Evolutionary conservation across 2,329 filamentous ascomycete species (phyloP).

Genomic region (Cryphonectria parasitica): DNA sequence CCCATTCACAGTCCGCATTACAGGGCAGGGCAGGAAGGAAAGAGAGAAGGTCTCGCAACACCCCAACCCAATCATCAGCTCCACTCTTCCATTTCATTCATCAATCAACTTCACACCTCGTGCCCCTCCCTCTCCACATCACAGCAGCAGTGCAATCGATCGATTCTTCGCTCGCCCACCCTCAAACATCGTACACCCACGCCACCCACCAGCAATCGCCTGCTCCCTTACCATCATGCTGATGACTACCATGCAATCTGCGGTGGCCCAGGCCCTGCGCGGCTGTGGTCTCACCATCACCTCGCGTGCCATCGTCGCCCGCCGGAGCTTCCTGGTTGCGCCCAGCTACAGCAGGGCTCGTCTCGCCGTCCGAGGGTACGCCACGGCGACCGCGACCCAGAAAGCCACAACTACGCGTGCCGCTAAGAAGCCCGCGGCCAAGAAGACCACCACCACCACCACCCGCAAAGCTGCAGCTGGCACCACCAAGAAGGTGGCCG

Average conservation of each 20-base stretch:
- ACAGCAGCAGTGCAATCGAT: constrained; percentile 4
- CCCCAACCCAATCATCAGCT: not conserved
- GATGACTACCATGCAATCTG: constrained; percentile 19
- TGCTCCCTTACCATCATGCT: constrained; percentile 19
- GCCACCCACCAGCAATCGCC: not conserved
- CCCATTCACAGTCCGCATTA: not conserved
- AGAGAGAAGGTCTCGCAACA: not conserved
- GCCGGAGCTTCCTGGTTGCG: constrained; percentile 24
- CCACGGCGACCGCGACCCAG: constrained; percentile 28
- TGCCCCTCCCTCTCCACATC: not conserved
- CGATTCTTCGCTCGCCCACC: not conserved
- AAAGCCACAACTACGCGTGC: constrained; percentile 24
- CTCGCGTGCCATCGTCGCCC: constrained; percentile 24
- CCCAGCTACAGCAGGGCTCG: constrained; percentile 23
- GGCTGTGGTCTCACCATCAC: constrained; percentile 11
- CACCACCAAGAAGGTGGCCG: constrained; percentile 29
- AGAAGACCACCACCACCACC: constrained; percentile 33
- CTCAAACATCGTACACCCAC: constrained; percentile 8
- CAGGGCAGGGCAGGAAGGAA: not conserved
- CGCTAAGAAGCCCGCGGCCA: constrained; percentile 34
- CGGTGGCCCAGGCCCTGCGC: constrained; percentile 24
- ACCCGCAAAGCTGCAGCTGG: constrained; percentile 33
- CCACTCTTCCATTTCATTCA: constrained; percentile 3
- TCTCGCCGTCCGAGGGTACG: constrained; percentile 30
- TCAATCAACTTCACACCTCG: not conserved